Evolutionary conservation across 2,329 filamentous ascomycete species (phyloP), one percentile per base, ranked within the genome.

Genomic region (Simplicillium sp.): DNA sequence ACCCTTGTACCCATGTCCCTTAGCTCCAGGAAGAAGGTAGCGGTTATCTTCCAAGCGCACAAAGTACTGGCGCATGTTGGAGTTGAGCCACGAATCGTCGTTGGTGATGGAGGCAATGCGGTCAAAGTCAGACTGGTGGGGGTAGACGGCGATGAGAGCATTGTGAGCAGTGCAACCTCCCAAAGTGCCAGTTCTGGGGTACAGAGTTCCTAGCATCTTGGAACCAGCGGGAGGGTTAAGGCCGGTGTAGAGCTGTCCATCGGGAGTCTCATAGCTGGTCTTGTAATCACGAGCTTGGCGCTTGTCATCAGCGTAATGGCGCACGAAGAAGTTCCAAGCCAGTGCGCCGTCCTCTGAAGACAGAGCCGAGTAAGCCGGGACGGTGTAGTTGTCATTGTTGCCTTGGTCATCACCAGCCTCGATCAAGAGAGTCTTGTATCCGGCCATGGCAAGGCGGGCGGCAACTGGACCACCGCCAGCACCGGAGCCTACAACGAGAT

Each of bases 321-420:
- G 67, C n/a, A 80, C 73, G 47, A 73, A 82, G 58, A 75, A 82
- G 54, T 79, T 72, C 78, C 78, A 83, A 36, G 66, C 60, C 48
- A 78, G 65, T 14, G 67, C 64, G 17, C 64, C 63, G 44, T 80
- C 71, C 50, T 80, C 73, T 11, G 72, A 75, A 2, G 71, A 66
- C 15, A 67, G 63, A 37, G 67, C 66, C 16, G 70, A 67, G 50
- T 74, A 67, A 2, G 73, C 68, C 7, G 77, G 75, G 5, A 78
- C 66, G 9, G 70, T 66, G 46, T 75, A 69, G 50, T 74, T 68
- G 44, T 62, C 55, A 29, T 57, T 56, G 37, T 36, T 60, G 14
- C 66, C 70, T 45, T 76, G 67, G 48, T 81, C 76, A 44, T 75
- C 73, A 38, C 75, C 75, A 17, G 75, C 75, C 48, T 80, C 75